phyloP scores from a whole-genome alignment of 495 filamentous ascomycete genomes.

The Penicillium desertorum region DNA sequence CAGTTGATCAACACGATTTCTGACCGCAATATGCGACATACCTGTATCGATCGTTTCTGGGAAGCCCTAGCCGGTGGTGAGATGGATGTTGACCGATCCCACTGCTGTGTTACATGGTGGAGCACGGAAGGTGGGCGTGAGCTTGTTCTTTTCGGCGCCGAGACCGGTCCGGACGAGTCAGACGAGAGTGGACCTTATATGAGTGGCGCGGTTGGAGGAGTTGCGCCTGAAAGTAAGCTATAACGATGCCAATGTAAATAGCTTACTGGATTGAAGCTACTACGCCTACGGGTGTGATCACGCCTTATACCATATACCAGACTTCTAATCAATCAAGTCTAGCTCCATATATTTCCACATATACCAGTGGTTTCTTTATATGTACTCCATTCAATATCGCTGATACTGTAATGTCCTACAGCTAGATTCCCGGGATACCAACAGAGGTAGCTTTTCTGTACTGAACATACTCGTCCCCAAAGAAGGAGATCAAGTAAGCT shows the following conservation, averaged over 20 bases:
- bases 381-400: neutral
- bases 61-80: conserved; percentile 79
- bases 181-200: conserved; percentile 48
- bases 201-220: conserved; percentile 56
- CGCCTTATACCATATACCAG: conserved; percentile 22
- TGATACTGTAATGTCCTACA: neutral
- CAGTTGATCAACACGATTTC: conserved; percentile 62
- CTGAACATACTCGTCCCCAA: conserved; percentile 74
- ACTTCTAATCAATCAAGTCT: conserved; percentile 3
- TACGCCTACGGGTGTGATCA: conserved; percentile 11
- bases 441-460: conserved; percentile 68
- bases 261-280: neutral
- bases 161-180: conserved; percentile 22
- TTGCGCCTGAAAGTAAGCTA: conserved; percentile 46
- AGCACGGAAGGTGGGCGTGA: conserved; percentile 66
- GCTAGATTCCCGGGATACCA: conserved; percentile 70
- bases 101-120: conserved; percentile 89
- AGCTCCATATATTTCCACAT: neutral
- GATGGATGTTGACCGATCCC: conserved; percentile 86
- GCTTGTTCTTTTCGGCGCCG: conserved; percentile 57
- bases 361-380: neutral
- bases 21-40: conserved; percentile 59
- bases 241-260: conserved; percentile 17
- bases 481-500: conserved; percentile 72
- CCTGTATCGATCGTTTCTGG: conserved; percentile 79